Base-by-base conservation (phyloP, 2,329 filamentous ascomycete genomes). In the Aspergillus aculeatus region DNA sequence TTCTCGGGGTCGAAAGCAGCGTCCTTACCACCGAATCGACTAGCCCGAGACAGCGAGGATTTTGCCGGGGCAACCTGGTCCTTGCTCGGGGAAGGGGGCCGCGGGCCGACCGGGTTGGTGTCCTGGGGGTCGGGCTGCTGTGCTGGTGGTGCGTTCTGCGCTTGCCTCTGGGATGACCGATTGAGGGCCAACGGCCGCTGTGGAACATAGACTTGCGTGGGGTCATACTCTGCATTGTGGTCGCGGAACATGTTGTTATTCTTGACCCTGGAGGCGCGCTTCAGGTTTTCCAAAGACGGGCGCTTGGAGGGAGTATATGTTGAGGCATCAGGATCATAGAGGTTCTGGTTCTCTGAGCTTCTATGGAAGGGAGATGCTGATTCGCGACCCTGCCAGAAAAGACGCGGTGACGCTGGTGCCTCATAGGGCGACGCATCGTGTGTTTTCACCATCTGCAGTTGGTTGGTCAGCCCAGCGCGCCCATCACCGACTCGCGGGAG, bases 231-330 rank as follows among this genome's bases (percentile, higher is more conserved):
- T 75, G 92, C 87, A 78, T 93, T 93, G 73, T 92, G 89, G 78
- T 97, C 93, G 57, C 93, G 89, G 74, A 96, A 91, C 83, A 98
- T 97, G 79, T 89, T 96, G 84, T 94, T 97, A 81, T 96, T 98
- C 83, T 94, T 96, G 70, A 99, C 95, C 62, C 95, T 90, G 57
- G 94, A 96, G 32, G 92, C 93, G 74, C 89, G 91, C 80, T 97
- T 96, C 61, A 99, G 84, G 71, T 93, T 93, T 83, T 99, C 95
- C 67, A 99, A 93, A 19, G 94, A 98, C 50, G 91, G 91, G 72
- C 94, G 89, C 71, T 91, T 90, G 59, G 86, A 88, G 23, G 91
- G 87, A 50, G 89, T 41, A 41, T 41, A 89, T 7, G 88, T 86
- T 11, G 89, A 87, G 48, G 84, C 81, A 54, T 86, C 82, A 59